A percentile compares a stretch with the other conserved stretches of the same genome.
phyloP scores from a whole-genome alignment of 768 basidiomycete species.

The Cyathus striatus region DNA sequence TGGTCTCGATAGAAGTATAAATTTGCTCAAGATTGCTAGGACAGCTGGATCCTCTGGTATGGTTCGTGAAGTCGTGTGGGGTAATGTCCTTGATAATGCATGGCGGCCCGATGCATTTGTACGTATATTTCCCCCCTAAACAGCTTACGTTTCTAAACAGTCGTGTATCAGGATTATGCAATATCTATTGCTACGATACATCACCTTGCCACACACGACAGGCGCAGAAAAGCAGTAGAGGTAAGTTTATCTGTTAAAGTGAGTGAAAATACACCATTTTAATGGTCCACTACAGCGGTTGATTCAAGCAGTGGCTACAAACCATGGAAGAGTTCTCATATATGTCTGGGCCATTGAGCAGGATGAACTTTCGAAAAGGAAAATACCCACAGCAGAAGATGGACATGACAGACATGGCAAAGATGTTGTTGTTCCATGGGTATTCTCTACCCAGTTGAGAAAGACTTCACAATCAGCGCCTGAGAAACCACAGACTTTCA shows the following conservation, averaged over 20 bases:
- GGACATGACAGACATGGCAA: constrained; percentile 34
- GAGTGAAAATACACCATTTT: too few relatives aligned
- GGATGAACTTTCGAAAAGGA: constrained; percentile 76
- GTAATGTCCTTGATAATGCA: constrained; percentile 64
- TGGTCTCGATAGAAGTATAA: constrained; percentile 79
- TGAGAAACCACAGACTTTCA: constrained; percentile 45
- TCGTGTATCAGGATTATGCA: constrained; percentile 79
- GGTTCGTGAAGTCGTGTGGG: constrained; percentile 71
- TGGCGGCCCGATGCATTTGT: constrained; percentile 87
- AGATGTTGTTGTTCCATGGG: constrained; percentile 93
- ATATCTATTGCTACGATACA: constrained; percentile 98
- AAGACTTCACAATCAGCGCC: neutral
- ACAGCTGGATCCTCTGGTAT: constrained; percentile 43
- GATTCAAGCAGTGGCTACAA: constrained; percentile 57
- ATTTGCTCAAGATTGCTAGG: constrained; percentile 71
- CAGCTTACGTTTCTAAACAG: neutral
- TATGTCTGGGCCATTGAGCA: constrained; percentile 99
- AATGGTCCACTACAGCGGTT: too few relatives aligned
- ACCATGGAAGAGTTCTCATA: constrained; percentile 76
- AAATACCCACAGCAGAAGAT: constrained; percentile 36
- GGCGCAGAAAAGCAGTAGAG: constrained; percentile 71
- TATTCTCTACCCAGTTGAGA: constrained; percentile 37
- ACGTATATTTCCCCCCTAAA: constrained; percentile 5
- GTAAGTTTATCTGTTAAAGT: too few relatives aligned
- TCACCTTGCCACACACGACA: constrained; percentile 78